phyloP scores from a whole-genome alignment of 1,284 basidiomycete genomes.

The Ustilago crameri region DNA sequence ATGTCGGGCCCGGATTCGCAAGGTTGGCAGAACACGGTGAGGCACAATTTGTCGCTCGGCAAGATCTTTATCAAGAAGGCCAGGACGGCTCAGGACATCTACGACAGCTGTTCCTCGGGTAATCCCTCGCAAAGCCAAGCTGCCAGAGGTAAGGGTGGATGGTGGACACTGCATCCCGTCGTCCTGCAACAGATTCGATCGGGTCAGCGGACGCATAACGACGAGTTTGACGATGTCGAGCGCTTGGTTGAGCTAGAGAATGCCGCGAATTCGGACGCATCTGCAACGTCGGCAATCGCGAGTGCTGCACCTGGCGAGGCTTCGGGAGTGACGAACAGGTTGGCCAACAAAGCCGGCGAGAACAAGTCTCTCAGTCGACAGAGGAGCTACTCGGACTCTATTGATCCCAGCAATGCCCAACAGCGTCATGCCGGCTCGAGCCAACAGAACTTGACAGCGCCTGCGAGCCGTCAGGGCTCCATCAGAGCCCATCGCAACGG shows the following conservation, averaged over 20 bases:
- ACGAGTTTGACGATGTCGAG: conserved; percentile 50
- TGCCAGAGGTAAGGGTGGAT: conserved; percentile 57
- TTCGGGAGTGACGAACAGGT: not conserved
- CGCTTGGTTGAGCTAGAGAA: conserved; percentile 44
- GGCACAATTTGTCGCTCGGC: conserved; percentile 62
- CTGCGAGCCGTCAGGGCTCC: conserved; percentile 32
- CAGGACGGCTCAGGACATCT: conserved; percentile 53
- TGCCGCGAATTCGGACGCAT: conserved; percentile 9
- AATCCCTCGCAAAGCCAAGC: conserved; percentile 54
- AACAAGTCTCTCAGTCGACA: conserved; percentile 32
- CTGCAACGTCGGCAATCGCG: conserved; percentile 8
- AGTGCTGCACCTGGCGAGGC: conserved; percentile 9
- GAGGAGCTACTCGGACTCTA: conserved; percentile 51
- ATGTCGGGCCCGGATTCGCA: conserved; percentile 56
- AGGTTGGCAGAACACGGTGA: conserved; percentile 64
- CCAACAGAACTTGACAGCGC: conserved; percentile 22
- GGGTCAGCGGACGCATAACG: conserved; percentile 38
- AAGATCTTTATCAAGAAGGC: conserved; percentile 61
- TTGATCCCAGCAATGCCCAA: conserved; percentile 16
- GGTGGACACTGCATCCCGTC: conserved; percentile 55
- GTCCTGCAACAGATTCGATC: conserved; percentile 46
- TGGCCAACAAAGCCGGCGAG: conserved; percentile 7
- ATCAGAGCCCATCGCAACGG: conserved; percentile 8
- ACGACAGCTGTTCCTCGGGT: conserved; percentile 56
- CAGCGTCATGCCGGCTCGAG: conserved; percentile 20